A percentile compares a stretch with the other conserved stretches of the same genome.
These are phyloP conservation scores for Melanogaster broomeanus DNA, from an alignment of 768 basidiomycete species.

Conservation along the genomic window DNA sequence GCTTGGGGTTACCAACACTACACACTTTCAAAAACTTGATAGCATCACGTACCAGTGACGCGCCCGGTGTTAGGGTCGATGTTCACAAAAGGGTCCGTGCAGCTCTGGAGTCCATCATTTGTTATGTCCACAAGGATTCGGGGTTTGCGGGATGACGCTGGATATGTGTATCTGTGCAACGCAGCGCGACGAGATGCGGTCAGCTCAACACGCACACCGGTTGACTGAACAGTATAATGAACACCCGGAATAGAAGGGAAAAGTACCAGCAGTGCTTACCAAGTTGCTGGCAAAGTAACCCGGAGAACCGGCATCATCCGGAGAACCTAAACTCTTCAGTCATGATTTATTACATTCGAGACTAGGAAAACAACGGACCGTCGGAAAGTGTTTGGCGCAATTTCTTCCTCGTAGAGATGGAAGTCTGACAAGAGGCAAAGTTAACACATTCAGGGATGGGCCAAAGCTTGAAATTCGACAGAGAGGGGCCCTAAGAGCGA, in stretches of 20 bases:
- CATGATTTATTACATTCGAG: background rate
- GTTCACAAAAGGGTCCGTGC: conserved; percentile 47
- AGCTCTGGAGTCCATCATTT: conserved; percentile 59
- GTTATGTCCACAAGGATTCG: conserved; percentile 62
- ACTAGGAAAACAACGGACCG: conserved; percentile 35
- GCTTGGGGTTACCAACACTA: background rate
- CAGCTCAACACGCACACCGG: conserved; percentile 56
- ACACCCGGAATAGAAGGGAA: background rate
- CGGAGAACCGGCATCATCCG: conserved; percentile 63
- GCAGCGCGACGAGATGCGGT: conserved; percentile 61
- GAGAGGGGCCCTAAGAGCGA: conserved; percentile 35
- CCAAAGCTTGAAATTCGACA: conserved; percentile 66
- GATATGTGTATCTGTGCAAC: conserved; percentile 61
- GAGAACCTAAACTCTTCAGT: conserved; percentile 40
- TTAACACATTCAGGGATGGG: conserved; percentile 51
- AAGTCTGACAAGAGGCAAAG: conserved; percentile 55
- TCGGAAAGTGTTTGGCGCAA: conserved; percentile 48
- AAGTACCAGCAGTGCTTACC: conserved; percentile 29
- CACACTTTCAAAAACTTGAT: background rate
- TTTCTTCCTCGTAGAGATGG: conserved; percentile 46
- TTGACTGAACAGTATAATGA: conserved; percentile 40
- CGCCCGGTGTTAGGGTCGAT: conserved; percentile 51
- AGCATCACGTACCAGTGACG: conserved; percentile 40
- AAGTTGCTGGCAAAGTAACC: conserved; percentile 68
- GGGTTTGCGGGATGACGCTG: conserved; percentile 46